Evolutionary conservation across 2,329 filamentous ascomycete species (phyloP), one percentile per base, ranked within the genome.

Genomic region (Westerdykella aurantiaca): DNA sequence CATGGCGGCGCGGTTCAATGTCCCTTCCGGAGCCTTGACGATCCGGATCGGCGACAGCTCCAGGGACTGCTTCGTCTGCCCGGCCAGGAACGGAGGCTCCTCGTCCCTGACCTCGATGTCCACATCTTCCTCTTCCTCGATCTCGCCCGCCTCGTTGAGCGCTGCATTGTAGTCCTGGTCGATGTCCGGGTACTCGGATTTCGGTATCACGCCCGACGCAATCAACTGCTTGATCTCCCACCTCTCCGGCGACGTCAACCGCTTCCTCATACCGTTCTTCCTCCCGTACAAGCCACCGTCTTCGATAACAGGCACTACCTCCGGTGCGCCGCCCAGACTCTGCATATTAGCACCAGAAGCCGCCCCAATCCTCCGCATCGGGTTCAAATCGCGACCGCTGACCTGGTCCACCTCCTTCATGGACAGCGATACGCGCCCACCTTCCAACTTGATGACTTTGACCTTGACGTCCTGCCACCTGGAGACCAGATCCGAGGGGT

Each of bases 191-290:
- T 95, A 96, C 56, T 97, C 91, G 0, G 87, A 86, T 0, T 88
- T 90, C 56, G 93, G 95, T 14, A 88, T 85, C 7, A 94, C 91
- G 37, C 94, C 93, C 4, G 93, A 95, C 3, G 91, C 89, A 60
- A 98, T 97, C 41, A 98, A 76, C 62, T 98, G 93, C 49, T 91
- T 82, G 50, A 98, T 96, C 66, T 98, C 93, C 91, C 93, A 98
- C 61, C 93, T 76, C 64, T 98, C 93, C 1, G 93, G 93, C 12
- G 91, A 96, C 0, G 91, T 97, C 83, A 97, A 84, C 41, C 93
- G 79, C 72, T 98, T 98, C 65, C 87, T 88, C 43, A 84, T 84
- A 34, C 74, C 73, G 38, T 61, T 62, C 18, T 54, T 63, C 21
- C 59, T 66, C 14, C 55, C 38, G 41, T 76, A 71, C 23, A 75